Conservation (phyloP, 345 rosid species). For the Hibiscus trionum region DNA sequence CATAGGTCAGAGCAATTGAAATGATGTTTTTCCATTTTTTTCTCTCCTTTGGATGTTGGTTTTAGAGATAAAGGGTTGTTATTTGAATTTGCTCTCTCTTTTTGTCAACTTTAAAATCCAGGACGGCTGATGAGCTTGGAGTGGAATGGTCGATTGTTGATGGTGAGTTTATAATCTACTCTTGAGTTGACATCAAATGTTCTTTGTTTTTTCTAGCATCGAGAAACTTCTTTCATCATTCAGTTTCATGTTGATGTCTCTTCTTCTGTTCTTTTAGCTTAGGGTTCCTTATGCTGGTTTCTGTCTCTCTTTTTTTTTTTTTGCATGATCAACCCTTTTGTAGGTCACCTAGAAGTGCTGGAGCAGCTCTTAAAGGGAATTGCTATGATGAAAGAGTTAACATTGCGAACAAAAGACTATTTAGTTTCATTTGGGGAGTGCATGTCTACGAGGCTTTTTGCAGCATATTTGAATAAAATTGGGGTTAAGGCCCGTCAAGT, state of each 20-base stretch:
- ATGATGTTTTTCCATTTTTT: not conserved
- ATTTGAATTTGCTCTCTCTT: too few species aligned
- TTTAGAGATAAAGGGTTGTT: too few species aligned
- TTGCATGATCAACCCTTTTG: slow-evolving; percentile 3
- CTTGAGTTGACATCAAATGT: not conserved
- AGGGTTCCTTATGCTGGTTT: slow-evolving; percentile 3
- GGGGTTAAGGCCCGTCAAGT: too few species aligned
- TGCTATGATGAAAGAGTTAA: slow-evolving; percentile 94
- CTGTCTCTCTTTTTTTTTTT: slow-evolving; percentile 1
- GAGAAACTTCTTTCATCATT: not conserved
- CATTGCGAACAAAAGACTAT: slow-evolving; percentile 78
- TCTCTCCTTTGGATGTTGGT: not conserved
- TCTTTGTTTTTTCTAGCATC: not conserved
- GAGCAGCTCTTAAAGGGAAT: slow-evolving; percentile 93
- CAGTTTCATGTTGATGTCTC: slow-evolving; percentile 1
- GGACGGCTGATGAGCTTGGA: too few species aligned
- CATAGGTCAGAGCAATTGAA: not conserved
- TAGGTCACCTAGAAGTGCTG: slow-evolving; percentile 73
- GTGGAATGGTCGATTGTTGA: too few species aligned
- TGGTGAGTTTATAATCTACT: not conserved
- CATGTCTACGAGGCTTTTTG: too few species aligned
- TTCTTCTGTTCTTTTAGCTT: not conserved
- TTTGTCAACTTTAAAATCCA: too few species aligned
- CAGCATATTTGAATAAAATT: too few species aligned
- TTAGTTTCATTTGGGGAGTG: slow-evolving; percentile 45